Base-by-base conservation (phyloP, 1,284 basidiomycete species). In the Marasmius fiardii region DNA sequence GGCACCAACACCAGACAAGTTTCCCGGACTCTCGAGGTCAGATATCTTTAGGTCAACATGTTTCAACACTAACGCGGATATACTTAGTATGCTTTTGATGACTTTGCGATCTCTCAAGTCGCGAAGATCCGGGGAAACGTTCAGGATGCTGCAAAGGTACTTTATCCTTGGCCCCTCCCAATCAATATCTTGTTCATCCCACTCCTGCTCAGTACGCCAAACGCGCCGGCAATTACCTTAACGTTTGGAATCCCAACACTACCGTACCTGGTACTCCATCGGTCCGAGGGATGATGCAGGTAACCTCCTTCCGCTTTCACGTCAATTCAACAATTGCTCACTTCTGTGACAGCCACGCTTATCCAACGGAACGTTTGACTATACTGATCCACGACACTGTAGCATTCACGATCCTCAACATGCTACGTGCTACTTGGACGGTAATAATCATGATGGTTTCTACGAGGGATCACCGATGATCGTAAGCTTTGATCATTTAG, bases 101-200 rank as follows among this genome's bases (percentile, higher is more conserved):
- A 89, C 63, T 89, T 89, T 60, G 68, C 80, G 4, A 80, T 86
- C 52, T 78, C 82, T 2, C 82, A 85, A 71, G 83, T 85, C 14
- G 79, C 83, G 0, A 79, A 78, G 59, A 61, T 75, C 6, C 70
- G 85, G 3, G 78, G 78, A 18, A 78, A 76, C 51, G 70, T 66
- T 0, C 69, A 65, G 12, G 82, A 84, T 61, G 74, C 68, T 18
- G 56, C 64, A 26, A 83, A 83, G 71, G 82, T 82, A 51, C 2
- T 31, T 4, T 31, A 31, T 4, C 28, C 28, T 4, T 31, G 4
- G 4, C 28, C 28, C 10, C 10, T 31, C 28, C 10, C 10, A 31
- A 10, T 10, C 28, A 31, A 4, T 31, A 31, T 31, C 4, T 31
- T 31, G 28, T 31, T 10, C 4, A n/a, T n/a, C 28, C 10, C 4